These are phyloP conservation scores for Saposhnikovia divaricata DNA, from an alignment of 129 eudicot species.

Conservation along the genomic window DNA sequence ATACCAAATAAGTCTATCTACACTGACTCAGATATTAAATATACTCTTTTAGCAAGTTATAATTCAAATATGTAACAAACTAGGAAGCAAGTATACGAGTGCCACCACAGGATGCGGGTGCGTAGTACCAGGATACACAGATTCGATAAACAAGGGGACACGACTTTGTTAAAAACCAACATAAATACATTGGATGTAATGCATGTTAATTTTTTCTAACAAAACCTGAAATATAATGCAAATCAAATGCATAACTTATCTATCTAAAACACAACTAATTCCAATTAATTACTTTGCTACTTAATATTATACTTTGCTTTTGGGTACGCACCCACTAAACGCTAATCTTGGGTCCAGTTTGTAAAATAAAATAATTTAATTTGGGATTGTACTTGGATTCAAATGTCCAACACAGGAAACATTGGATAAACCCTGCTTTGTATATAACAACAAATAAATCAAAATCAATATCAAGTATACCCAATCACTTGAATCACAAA, in stretches of 20 bases:
- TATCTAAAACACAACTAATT: background rate
- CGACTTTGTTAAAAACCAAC: too few relatives aligned
- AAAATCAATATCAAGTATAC: background rate
- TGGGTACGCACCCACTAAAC: background rate
- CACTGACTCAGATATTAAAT: background rate
- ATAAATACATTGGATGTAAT: too few relatives aligned
- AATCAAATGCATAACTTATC: too few relatives aligned
- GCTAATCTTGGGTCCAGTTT: background rate
- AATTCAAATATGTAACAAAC: background rate
- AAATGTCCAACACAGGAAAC: background rate
- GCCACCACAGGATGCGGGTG: too few relatives aligned
- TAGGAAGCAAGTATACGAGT: background rate
- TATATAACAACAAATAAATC: too few relatives aligned
- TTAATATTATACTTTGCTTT: background rate
- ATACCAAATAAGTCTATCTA: background rate
- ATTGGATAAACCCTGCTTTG: too few relatives aligned
- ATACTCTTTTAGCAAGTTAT: background rate
- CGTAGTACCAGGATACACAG: background rate
- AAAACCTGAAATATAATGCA: background rate
- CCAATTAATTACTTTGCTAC: too few relatives aligned
- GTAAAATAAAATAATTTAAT: too few relatives aligned
- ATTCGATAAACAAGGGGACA: too few relatives aligned
- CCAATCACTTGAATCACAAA: background rate
- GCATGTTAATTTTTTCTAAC: background rate
- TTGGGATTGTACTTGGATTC: too few relatives aligned